Base-by-base conservation (phyloP, 176 grass and related monocot species). In the Raddia guianensis region DNA sequence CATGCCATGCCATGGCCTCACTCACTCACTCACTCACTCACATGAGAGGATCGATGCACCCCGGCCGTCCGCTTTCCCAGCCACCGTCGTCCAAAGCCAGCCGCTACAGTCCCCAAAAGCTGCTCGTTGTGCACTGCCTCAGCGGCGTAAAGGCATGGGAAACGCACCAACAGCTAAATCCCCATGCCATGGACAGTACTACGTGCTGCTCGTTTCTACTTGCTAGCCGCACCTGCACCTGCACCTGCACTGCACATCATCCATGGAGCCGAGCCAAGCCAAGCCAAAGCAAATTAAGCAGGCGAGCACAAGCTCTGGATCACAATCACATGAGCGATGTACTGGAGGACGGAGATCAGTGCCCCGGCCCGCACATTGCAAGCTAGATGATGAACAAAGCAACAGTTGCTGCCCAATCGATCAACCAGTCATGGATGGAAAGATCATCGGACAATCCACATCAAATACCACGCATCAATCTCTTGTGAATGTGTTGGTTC, bases 381-480 rank as follows among this genome's bases (percentile, higher is more conserved):
- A 71, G 79, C 60, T 50, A 67, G 71, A 61, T 54, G 71, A 49
- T 72, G 61, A 84, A 84, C 72, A 67, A 67, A 76, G 73, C 81
- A 73, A 67, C 70, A 67, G 81, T 55, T 51, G 56, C 20, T 66
- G 55, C 70, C n/a, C 40, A 49, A 48, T 20, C 12, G 60, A 59
- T 63, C 19, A 68, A 77, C 27, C 27, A 27, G 27, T 59, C 60
- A 68, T 74, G 34, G 46, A 49, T 3, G 61, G 18, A 9, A 67
- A 68, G 72, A 75, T 68, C 59, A 75, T 57, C 59, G 72, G 77
- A 82, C 56, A 49, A 64, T 76, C 82, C 74, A 77, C 73, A 75
- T 60, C 82, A 84, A 84, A 84, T 84, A 84, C 82, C 51, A 27
- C 1, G 27, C 27, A 59, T 46, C 21, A 37, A 72, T 50, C 63